phyloP scores from a whole-genome alignment of 495 filamentous ascomycete genomes.

The Lichenothelia convexa region DNA sequence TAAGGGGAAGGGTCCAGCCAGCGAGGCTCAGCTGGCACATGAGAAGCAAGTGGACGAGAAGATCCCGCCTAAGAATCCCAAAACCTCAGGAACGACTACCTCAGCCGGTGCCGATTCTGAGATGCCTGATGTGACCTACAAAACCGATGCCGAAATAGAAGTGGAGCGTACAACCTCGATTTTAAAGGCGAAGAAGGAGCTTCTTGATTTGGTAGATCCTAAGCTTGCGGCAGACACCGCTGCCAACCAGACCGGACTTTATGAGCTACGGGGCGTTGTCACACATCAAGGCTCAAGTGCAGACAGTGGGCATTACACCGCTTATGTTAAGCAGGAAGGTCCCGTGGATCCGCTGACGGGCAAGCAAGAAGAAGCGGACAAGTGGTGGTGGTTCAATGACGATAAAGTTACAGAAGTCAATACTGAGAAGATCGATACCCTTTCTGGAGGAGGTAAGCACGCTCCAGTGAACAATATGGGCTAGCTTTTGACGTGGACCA shows the following conservation, averaged over 20 bases:
- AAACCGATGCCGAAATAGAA: conserved; percentile 85
- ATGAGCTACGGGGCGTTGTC: conserved; percentile 83
- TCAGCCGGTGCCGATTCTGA: conserved; percentile 40
- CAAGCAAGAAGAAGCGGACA: conserved; percentile 63
- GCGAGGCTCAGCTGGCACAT: conserved; percentile 30
- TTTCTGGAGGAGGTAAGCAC: conserved; percentile 67
- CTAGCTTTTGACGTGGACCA: conserved; percentile 13
- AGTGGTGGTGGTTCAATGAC: conserved; percentile 99
- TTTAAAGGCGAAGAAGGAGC: conserved; percentile 62
- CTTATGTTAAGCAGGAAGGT: conserved; percentile 85
- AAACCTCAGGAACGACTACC: conserved; percentile 5
- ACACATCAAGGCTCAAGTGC: conserved; percentile 96
- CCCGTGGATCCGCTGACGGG: conserved; percentile 43
- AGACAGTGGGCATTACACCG: conserved; percentile 94
- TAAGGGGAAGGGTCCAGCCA: conserved; percentile 32
- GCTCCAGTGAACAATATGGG: neutral
- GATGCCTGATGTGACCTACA: conserved; percentile 60
- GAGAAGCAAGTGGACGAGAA: conserved; percentile 36
- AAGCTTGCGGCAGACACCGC: conserved; percentile 55
- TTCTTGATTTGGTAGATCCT: conserved; percentile 54
- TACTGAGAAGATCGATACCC: conserved; percentile 70
- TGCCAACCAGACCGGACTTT: conserved; percentile 79
- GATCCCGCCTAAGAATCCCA: too few relatives aligned
- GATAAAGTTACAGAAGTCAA: conserved; percentile 93
- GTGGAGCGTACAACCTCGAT: conserved; percentile 60